Evolutionary conservation across 2,329 filamentous ascomycete species (phyloP).

Genomic region (Myriosclerotinia duriaeana): DNA sequence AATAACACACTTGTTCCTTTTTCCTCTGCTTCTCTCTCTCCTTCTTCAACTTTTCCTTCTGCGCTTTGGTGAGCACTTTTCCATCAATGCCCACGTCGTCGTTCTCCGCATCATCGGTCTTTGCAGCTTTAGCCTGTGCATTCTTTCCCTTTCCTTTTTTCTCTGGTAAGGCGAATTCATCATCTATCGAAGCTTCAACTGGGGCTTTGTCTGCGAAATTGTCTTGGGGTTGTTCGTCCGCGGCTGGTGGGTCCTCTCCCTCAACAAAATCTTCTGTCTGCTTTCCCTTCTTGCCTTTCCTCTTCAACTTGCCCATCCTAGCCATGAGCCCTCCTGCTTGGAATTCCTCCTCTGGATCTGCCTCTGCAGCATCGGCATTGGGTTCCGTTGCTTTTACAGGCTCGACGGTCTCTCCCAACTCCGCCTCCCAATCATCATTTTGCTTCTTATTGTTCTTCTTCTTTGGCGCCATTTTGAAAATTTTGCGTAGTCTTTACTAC

Average conservation of each 20-base stretch:
- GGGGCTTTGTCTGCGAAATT: slow-evolving; percentile 68
- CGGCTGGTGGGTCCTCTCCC: slow-evolving; percentile 57
- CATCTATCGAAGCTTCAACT: slow-evolving; percentile 76
- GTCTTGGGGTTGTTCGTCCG: slow-evolving; percentile 40
- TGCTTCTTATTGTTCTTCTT: slow-evolving; percentile 88
- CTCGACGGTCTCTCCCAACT: slow-evolving; percentile 69
- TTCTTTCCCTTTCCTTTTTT: slow-evolving; percentile 71
- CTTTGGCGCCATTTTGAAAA: slow-evolving; percentile 79
- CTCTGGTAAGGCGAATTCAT: slow-evolving; percentile 75
- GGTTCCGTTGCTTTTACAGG: slow-evolving; percentile 52
- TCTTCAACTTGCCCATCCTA: slow-evolving; percentile 78
- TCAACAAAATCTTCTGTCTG: slow-evolving; percentile 78
- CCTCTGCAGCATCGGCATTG: slow-evolving; percentile 49
- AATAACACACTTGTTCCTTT: slow-evolving; percentile 79
- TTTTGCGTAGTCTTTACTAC: neutral
- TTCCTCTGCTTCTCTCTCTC: slow-evolving; percentile 98
- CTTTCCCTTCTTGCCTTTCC: slow-evolving; percentile 58
- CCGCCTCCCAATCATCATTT: slow-evolving; percentile 92
- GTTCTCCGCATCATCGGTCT: slow-evolving; percentile 47
- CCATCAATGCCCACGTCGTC: slow-evolving; percentile 57
- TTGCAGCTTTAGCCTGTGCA: slow-evolving; percentile 47
- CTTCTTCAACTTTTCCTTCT: slow-evolving; percentile 98
- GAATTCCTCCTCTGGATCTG: slow-evolving; percentile 52
- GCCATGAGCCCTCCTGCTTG: slow-evolving; percentile 67
- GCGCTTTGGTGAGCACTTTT: slow-evolving; percentile 88